A percentile compares a stretch with the other conserved stretches of the same genome.
Conservation (phyloP, 2,329 filamentous ascomycete genomes). For the Microcyclosporella mali region DNA sequence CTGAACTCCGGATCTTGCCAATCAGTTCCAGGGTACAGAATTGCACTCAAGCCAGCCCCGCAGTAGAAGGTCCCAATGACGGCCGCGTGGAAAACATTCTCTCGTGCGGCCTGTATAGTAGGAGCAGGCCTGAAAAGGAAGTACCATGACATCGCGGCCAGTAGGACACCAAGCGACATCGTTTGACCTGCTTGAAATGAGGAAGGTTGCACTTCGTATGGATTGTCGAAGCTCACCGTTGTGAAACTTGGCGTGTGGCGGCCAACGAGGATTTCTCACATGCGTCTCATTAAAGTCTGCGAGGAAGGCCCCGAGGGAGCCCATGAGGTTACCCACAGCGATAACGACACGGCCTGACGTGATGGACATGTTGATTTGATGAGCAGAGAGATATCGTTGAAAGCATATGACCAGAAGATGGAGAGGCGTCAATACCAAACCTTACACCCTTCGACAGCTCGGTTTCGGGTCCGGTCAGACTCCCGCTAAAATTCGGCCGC, state of each 20-base stretch:
- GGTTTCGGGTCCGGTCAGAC: too few species aligned
- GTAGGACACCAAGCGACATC: slow-evolving; percentile 41
- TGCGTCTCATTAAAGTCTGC: slow-evolving; percentile 39
- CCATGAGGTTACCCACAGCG: slow-evolving; percentile 28
- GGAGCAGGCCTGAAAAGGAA: slow-evolving; percentile 28
- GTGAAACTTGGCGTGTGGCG: slow-evolving; percentile 48
- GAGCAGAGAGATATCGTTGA: neutral
- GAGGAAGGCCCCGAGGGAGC: slow-evolving; percentile 29
- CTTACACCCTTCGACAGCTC: too few species aligned
- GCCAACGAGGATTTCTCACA: slow-evolving; percentile 45
- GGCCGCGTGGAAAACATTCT: slow-evolving; percentile 30
- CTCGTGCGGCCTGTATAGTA: slow-evolving; percentile 6
- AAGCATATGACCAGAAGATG: neutral
- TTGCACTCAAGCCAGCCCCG: slow-evolving; percentile 38
- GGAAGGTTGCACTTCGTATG: neutral
- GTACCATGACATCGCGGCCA: slow-evolving; percentile 37
- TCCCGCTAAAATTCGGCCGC: too few species aligned
- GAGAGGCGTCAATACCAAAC: too few species aligned
- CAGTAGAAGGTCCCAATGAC: slow-evolving; percentile 42
- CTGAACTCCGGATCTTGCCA: slow-evolving; percentile 39
- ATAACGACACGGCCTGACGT: slow-evolving; percentile 29
- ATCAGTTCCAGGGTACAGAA: slow-evolving; percentile 42
- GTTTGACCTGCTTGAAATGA: slow-evolving; percentile 48
- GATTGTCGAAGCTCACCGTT: slow-evolving; percentile 32
- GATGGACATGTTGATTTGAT: slow-evolving; percentile 8